Evolutionary conservation across 2,329 filamentous ascomycete species (phyloP), one percentile per base, ranked within the genome.

Genomic region (Endothia cerciana): DNA sequence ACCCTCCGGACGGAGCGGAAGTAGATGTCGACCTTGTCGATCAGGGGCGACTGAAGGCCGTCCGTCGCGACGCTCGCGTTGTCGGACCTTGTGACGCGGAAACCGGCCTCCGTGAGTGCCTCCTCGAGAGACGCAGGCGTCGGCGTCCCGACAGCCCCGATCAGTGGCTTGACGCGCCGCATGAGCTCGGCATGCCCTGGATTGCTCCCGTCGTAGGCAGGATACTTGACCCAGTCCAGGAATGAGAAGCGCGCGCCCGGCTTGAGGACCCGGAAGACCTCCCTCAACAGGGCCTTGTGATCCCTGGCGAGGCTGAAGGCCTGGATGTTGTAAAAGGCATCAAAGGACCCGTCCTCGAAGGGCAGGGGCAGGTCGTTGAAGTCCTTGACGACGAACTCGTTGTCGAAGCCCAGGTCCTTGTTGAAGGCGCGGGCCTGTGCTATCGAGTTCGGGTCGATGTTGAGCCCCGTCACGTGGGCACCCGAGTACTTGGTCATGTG

Each of bases 241-340:
- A 83, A 73, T 2, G 82, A 81, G 67, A 85, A 78, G 69, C 77
- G 80, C 13, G 82, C 79, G 17, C 82, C 83, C 0, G 83, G 83
- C 72, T 82, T 82, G 62, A 85, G 69, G 4, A 85, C 75, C 22
- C 83, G 78, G 71, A 77, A 80, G 62, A 85, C 74, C 72, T 85
- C 83, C 59, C 73, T 73, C 74, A 84, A 84, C 13, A 84, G 76
- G 8, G 76, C 74, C 2, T 75, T 70, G 1, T 81, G 76, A 62
- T 85, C 81, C 67, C 82, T 82, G 77, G 81, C 84, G 38, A 79
- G 81, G 77, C 79, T 87, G 72, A 79, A 82, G 64, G 76, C 88
- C 79, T 79, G 88, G 80, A 80, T 89, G 82, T 80, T 84, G 78
- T 81, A 85, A 66, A 85, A 84, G 38, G 78, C 82, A 65, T 85